Evolutionary conservation across 331 rosid genomes (phyloP).

Genomic region (Malus hybrid): DNA sequence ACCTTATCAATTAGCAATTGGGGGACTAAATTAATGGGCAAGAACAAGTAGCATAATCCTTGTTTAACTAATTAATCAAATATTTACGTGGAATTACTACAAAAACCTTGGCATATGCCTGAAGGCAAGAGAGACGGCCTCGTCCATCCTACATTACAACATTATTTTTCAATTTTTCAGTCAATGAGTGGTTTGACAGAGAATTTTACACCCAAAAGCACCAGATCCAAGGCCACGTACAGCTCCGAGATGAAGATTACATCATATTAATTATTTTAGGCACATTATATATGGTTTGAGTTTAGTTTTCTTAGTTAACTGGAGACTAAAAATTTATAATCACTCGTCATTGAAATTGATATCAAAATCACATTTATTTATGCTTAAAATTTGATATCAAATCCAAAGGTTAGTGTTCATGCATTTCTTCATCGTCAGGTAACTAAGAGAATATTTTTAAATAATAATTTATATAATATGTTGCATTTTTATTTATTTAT

Average conservation of each 20-base stretch:
- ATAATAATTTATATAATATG: too few relatives aligned
- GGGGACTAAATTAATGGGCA: neutral
- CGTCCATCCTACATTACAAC: neutral
- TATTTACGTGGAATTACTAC: neutral
- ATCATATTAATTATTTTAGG: neutral
- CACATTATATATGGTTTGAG: neutral
- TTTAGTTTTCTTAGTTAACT: too few relatives aligned
- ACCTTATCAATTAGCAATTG: neutral
- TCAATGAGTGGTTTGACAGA: constrained; percentile 7
- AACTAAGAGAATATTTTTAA: too few relatives aligned
- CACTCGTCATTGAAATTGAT: too few relatives aligned
- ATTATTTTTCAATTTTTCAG: neutral
- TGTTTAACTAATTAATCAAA: neutral
- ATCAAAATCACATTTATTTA: too few relatives aligned
- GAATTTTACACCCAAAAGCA: constrained; percentile 5
- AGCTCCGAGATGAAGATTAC: neutral
- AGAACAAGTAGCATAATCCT: neutral
- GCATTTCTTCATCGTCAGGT: too few relatives aligned
- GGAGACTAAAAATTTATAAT: too few relatives aligned
- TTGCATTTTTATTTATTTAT: neutral
- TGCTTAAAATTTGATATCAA: too few relatives aligned
- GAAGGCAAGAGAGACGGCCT: constrained; percentile 1
- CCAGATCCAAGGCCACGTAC: constrained; percentile 21
- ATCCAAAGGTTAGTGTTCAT: too few relatives aligned
- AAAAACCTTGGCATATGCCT: constrained; percentile 5